phyloP scores from a whole-genome alignment of 2,329 filamentous ascomycete species.

The Rhynchosporium graminicola region DNA sequence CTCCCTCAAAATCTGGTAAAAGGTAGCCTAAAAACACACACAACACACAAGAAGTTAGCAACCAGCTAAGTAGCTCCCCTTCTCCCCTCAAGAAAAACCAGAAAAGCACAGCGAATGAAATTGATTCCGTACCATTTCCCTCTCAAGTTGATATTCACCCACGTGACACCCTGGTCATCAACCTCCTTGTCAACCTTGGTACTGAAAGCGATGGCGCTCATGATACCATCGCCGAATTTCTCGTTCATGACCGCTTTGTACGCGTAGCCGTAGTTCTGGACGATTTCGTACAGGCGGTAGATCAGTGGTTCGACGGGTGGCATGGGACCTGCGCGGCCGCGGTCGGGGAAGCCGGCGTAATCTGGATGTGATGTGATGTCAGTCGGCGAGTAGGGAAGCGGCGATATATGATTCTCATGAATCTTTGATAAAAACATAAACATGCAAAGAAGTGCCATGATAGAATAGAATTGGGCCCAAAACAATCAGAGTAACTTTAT shows the following conservation, averaged over 20 bases:
- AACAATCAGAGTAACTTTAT: too few species aligned
- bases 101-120: slow-evolving; percentile 68
- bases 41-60: too few species aligned
- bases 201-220: slow-evolving; percentile 91
- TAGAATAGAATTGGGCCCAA: too few species aligned
- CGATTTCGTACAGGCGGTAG: slow-evolving; percentile 70
- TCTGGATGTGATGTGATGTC: too few species aligned
- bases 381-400: not conserved
- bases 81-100: not conserved
- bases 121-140: slow-evolving; percentile 80
- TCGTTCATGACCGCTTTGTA: slow-evolving; percentile 93
- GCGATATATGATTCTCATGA: too few species aligned
- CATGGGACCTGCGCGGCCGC: slow-evolving; percentile 78
- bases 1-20: slow-evolving; percentile 23
- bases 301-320: slow-evolving; percentile 83
- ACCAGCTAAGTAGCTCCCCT: not conserved
- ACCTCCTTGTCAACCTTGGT: slow-evolving; percentile 94
- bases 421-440: too few species aligned
- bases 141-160: slow-evolving; percentile 84
- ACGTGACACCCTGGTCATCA: slow-evolving; percentile 76
- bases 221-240: slow-evolving; percentile 92
- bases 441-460: too few species aligned
- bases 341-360: slow-evolving; percentile 68
- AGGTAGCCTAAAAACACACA: slow-evolving; percentile 19
- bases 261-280: slow-evolving; percentile 94